Conservation (phyloP, 306 rosid genomes). For the Quercus dentata region DNA sequence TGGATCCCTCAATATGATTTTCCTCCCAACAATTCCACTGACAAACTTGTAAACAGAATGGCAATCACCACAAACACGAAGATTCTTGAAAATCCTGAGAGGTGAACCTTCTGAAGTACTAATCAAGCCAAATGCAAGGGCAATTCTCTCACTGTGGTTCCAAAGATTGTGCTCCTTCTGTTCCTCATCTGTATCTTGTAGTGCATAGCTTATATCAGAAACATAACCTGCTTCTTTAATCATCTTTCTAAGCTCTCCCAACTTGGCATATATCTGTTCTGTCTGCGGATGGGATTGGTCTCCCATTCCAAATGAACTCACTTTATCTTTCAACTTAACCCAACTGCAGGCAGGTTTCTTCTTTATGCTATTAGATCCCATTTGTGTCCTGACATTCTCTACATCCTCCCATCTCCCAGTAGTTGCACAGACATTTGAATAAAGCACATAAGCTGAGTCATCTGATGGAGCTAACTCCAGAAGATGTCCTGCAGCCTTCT, state of each 20-base stretch:
- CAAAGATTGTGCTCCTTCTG: conserved; percentile 91
- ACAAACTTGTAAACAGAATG: conserved; percentile 82
- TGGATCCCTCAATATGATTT: conserved; percentile 75
- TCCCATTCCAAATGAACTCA: conserved; percentile 75
- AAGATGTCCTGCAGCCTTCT: conserved; percentile 67
- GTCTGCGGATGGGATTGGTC: conserved; percentile 59
- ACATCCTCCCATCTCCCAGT: conserved; percentile 79
- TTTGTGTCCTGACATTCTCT: conserved; percentile 66
- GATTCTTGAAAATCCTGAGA: conserved; percentile 77
- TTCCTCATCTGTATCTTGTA: conserved; percentile 91
- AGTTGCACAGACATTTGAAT: conserved; percentile 79
- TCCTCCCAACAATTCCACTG: conserved; percentile 54
- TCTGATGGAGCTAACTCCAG: conserved; percentile 64
- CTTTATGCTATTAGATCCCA: conserved; percentile 60
- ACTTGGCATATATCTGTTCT: conserved; percentile 49
- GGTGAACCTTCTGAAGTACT: conserved; percentile 57
- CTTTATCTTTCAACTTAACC: conserved; percentile 71
- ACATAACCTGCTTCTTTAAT: conserved; percentile 73
- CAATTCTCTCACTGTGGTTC: conserved; percentile 93
- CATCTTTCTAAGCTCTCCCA: conserved; percentile 66
- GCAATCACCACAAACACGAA: conserved; percentile 93
- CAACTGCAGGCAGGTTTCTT: conserved; percentile 93
- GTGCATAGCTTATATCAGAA: conserved; percentile 74
- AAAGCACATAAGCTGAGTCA: conserved; percentile 91
- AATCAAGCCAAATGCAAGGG: conserved; percentile 83